Evolutionary conservation across 441 rosid species (phyloP).

Genomic region (Geranium incanum): DNA sequence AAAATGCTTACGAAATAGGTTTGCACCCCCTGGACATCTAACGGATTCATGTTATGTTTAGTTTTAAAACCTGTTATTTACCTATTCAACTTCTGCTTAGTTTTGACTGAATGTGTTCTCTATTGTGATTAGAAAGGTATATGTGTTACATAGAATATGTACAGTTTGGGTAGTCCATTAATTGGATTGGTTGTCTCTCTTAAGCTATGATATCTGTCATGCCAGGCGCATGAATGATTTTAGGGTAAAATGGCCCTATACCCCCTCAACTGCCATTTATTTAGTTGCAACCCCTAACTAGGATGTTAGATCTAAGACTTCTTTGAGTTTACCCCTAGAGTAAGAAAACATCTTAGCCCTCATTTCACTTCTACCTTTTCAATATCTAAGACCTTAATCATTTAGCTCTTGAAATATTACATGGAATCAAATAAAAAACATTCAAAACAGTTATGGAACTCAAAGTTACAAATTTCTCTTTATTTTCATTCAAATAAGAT

Average conservation of each 20-base stretch:
- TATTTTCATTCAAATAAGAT: too few relatives aligned
- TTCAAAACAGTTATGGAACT: too few relatives aligned
- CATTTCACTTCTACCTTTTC: too few relatives aligned
- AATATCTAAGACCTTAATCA: too few relatives aligned
- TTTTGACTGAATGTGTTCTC: not conserved
- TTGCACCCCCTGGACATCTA: not conserved
- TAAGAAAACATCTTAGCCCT: too few relatives aligned
- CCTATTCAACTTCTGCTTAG: not conserved
- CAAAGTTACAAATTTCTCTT: too few relatives aligned
- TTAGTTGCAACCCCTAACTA: not conserved
- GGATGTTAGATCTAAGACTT: not conserved
- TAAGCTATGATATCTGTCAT: not conserved
- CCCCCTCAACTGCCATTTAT: not conserved
- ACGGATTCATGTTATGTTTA: not conserved
- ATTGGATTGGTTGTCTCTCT: too few relatives aligned
- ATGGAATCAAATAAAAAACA: too few relatives aligned
- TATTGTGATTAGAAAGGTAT: not conserved
- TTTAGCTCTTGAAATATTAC: too few relatives aligned
- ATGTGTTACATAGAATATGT: not conserved
- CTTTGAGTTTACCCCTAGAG: too few relatives aligned
- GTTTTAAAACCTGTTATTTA: not conserved
- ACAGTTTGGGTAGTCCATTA: too few relatives aligned
- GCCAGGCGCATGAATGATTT: not conserved
- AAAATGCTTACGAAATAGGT: not conserved
- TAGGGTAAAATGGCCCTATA: not conserved